Conservation (phyloP, 2,329 filamentous ascomycete genomes). For the Cladophialophora exuberans region DNA sequence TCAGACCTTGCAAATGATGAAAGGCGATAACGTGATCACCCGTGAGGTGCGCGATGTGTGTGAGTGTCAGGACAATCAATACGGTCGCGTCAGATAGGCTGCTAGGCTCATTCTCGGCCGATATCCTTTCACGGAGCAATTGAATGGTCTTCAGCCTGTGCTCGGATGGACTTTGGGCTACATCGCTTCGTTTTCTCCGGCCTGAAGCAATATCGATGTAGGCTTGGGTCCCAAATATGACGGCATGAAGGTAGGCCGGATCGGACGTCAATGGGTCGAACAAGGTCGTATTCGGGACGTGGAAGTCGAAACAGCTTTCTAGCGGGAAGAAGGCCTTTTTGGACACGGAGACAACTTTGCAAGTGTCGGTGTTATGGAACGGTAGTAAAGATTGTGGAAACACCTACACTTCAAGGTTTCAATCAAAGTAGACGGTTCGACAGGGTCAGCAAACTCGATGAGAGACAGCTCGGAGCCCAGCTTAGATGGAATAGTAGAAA, state of each 20-base stretch:
- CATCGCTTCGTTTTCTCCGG: too few species aligned
- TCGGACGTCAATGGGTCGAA: conserved; percentile 41
- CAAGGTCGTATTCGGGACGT: conserved; percentile 33
- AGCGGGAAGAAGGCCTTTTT: conserved; percentile 41
- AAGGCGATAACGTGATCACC: conserved; percentile 37
- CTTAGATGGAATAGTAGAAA: conserved; percentile 2
- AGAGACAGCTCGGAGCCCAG: conserved; percentile 32
- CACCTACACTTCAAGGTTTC: conserved; percentile 39
- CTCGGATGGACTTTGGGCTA: too few species aligned
- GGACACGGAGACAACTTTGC: conserved; percentile 38
- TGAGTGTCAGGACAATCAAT: conserved; percentile 39
- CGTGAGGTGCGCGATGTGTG: conserved; percentile 36
- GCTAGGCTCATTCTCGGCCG: conserved; percentile 25
- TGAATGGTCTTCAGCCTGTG: conserved; percentile 37
- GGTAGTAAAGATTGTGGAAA: background rate
- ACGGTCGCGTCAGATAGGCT: conserved; percentile 39
- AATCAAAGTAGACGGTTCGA: conserved; percentile 34
- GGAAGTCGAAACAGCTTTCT: conserved; percentile 39
- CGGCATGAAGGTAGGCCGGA: conserved; percentile 42
- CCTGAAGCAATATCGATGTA: conserved; percentile 33
- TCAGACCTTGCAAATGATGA: conserved; percentile 43
- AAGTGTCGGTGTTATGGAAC: background rate
- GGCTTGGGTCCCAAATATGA: conserved; percentile 40
- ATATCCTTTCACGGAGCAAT: conserved; percentile 39
- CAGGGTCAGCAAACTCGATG: conserved; percentile 34